Conservation (phyloP, 2,329 filamentous ascomycete species). For the Talaromyces sp. region DNA sequence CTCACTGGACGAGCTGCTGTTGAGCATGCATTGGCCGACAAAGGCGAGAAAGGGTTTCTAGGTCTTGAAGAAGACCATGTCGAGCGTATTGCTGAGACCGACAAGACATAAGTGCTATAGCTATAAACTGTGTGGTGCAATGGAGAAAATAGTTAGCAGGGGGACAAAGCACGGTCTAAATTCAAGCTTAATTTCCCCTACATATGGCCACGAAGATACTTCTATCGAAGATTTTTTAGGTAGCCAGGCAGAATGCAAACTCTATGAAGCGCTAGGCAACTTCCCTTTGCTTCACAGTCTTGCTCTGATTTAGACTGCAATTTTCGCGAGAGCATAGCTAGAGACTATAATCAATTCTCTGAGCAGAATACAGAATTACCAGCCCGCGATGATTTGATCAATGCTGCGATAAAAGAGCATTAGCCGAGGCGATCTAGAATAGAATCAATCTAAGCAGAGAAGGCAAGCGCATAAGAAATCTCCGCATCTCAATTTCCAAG, state of each 20-base stretch:
- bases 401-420: conserved; percentile 19
- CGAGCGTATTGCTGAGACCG: neutral
- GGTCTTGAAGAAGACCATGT: neutral
- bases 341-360: conserved; percentile 10
- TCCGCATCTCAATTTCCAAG: neutral
- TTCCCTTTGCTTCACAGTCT: conserved; percentile 18
- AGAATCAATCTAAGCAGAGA: conserved; percentile 8
- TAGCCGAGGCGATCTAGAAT: conserved; percentile 18
- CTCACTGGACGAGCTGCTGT: neutral
- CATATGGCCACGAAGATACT: neutral
- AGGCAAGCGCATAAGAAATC: neutral
- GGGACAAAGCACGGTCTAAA: neutral
- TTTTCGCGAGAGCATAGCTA: conserved; percentile 1
- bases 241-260: conserved; percentile 17
- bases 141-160: neutral
- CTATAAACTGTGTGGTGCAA: neutral
- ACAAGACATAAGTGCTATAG: neutral
- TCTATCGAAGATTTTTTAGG: neutral
- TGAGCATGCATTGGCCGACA: neutral
- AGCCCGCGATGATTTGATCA: conserved; percentile 12
- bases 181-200: neutral
- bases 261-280: conserved; percentile 19
- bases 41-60: neutral
- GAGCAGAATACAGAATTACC: neutral
- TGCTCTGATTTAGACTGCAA: conserved; percentile 10